phyloP scores from a whole-genome alignment of 176 grass and related monocot species.

The Carex pumila region DNA sequence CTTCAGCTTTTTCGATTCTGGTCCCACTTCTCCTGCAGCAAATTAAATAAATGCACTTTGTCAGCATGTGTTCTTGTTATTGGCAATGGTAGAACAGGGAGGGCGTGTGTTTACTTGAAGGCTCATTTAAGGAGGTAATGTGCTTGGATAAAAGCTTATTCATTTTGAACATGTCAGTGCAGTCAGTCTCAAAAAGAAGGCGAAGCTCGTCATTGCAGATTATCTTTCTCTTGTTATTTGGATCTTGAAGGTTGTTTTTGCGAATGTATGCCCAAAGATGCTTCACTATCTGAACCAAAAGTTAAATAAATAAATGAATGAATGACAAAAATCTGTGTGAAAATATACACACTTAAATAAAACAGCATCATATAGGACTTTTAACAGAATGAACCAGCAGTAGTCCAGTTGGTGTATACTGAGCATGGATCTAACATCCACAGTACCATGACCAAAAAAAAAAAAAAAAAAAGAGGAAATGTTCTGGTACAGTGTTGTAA shows the following conservation, averaged over 20 bases:
- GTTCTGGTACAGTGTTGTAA: slow-evolving; percentile 3
- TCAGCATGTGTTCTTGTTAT: not conserved
- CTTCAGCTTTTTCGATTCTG: slow-evolving; percentile 64
- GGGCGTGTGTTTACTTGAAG: slow-evolving; percentile 37
- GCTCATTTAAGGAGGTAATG: slow-evolving; percentile 50
- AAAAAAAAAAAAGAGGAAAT: not conserved
- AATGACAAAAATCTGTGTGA: not conserved
- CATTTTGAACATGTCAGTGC: slow-evolving; percentile 95
- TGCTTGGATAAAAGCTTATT: slow-evolving; percentile 86
- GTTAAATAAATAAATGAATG: not conserved
- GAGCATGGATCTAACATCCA: not conserved
- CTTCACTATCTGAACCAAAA: slow-evolving; percentile 63
- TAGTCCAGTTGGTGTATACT: too few species aligned
- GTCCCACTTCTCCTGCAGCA: slow-evolving; percentile 56
- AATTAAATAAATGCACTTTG: slow-evolving; percentile 23
- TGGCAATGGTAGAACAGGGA: not conserved
- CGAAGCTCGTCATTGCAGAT: slow-evolving; percentile 89
- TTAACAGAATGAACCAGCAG: not conserved
- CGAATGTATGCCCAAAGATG: slow-evolving; percentile 93
- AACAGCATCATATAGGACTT: too few species aligned
- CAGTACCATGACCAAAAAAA: not conserved
- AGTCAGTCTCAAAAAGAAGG: slow-evolving; percentile 86
- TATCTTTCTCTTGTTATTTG: slow-evolving; percentile 93
- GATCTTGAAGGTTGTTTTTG: slow-evolving; percentile 84
- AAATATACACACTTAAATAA: too few species aligned